phyloP scores from a whole-genome alignment of 2,329 filamentous ascomycete genomes.

The Paecilomyces formosus region DNA sequence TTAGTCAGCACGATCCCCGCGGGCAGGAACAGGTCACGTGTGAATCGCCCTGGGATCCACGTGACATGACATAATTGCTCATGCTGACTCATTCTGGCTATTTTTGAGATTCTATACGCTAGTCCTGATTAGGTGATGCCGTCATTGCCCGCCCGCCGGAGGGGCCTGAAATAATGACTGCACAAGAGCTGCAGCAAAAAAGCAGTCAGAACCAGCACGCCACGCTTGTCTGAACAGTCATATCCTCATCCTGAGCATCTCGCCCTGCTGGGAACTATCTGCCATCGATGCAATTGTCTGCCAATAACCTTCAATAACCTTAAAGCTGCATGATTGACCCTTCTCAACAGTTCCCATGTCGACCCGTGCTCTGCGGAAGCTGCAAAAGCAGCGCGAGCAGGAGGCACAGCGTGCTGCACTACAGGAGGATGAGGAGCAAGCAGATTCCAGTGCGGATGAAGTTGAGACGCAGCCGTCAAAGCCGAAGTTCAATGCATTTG shows the following conservation, averaged over 20 bases:
- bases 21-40: constrained; percentile 11
- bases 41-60: constrained; percentile 1
- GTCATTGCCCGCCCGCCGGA: constrained; percentile 2
- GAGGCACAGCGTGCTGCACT: constrained; percentile 41
- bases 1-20: not conserved
- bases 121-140: constrained; percentile 6
- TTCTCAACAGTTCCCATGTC: constrained; percentile 45
- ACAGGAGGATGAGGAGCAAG: constrained; percentile 27
- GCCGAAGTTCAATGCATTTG: constrained; percentile 47
- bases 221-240: not conserved
- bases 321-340: not conserved
- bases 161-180: not conserved
- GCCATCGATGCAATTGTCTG: not conserved
- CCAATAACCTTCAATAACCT: not conserved
- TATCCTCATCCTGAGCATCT: not conserved
- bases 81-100: not conserved
- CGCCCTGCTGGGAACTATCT: not conserved
- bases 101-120: not conserved
- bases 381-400: constrained; percentile 55
- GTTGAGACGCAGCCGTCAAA: constrained; percentile 23
- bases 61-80: constrained; percentile 4
- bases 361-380: constrained; percentile 57
- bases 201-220: not conserved
- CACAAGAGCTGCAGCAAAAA: not conserved
- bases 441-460: constrained; percentile 35